Base-by-base conservation (phyloP, 2,329 filamentous ascomycete species). In the Cladophialophora bantiana region DNA sequence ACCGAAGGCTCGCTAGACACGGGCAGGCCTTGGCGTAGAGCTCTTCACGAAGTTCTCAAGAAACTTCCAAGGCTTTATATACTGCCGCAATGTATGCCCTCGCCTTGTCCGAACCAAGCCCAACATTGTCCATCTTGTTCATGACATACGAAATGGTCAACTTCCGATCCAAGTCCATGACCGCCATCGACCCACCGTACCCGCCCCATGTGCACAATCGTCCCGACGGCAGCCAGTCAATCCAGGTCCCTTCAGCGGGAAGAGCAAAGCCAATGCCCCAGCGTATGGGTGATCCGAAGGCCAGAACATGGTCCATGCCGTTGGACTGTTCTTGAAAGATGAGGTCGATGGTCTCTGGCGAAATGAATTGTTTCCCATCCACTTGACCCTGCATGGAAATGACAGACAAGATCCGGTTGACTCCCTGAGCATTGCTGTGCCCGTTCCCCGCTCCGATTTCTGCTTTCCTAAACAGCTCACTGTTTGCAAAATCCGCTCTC, bases 371-470 rank as follows among this genome's bases (percentile, higher is more conserved):
- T 32, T 26, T 62, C 4, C 58, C 54, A 45, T 65, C 56, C 38
- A 70, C 69, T 15, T 48, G 63, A 7, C 69, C 69, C 26, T 59
- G 52, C 20, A 68, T 36, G 0, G 69, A 68, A 1, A 72, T 57
- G 32, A 59, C 50, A 1, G 70, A 71, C 15, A 72, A 45, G 18
- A 69, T 67, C 6, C 64, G 60, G 6, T 76, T 78, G 35, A 85
- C 56, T 0, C 76, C 77, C 2, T 77, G 75, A 12, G 82, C 80
- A 68, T 85, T 85, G 0, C 73, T 70, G 58, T 83, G 79, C 0
- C 83, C 83, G 64, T 83, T 83, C 0, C 73, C 69, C 0, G 78
- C 78, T 0, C 82, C 82, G 1, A 83, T 68, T 58, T 82, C 81
- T 7, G 67, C 60, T 1, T 59, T 42, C 35, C 56, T 26, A 32